Conservation (phyloP, 306 rosid species). For the Echinosophora koreensis region DNA sequence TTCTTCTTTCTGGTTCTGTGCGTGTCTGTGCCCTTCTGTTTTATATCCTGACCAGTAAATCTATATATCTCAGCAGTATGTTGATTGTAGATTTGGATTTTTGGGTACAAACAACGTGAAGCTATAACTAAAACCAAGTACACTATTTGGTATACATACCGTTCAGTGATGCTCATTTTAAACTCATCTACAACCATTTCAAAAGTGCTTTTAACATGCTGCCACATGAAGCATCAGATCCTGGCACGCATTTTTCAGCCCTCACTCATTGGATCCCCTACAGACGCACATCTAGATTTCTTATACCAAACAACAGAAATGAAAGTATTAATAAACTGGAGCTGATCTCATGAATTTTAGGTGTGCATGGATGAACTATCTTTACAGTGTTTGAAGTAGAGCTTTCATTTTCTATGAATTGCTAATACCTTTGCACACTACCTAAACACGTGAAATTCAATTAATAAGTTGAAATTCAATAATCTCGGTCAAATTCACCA, state of each 20-base stretch:
- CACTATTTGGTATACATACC: conserved; percentile 38
- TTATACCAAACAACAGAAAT: background rate
- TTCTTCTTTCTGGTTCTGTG: conserved; percentile 36
- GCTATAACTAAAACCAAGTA: background rate
- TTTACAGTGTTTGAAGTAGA: background rate
- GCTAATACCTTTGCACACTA: too few species aligned
- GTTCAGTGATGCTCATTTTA: conserved; percentile 44
- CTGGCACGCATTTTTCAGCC: conserved; percentile 65
- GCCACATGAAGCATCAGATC: conserved; percentile 64
- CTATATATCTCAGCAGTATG: background rate
- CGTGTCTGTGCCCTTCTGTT: conserved; percentile 13
- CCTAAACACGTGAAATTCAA: too few species aligned
- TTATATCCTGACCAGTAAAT: background rate
- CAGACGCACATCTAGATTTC: conserved; percentile 11
- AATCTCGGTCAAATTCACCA: too few species aligned
- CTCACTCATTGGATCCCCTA: conserved; percentile 66
- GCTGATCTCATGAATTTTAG: background rate
- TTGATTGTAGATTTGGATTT: background rate
- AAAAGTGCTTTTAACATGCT: conserved; percentile 60
- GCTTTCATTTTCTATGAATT: background rate
- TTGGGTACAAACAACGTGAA: background rate
- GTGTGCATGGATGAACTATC: background rate
- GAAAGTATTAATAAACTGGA: background rate
- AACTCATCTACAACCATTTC: conserved; percentile 62
- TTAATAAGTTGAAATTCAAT: too few species aligned